Base-by-base conservation (phyloP, 371 early-diverging fungal genomes). In the Polyrhizophydium stewartii region DNA sequence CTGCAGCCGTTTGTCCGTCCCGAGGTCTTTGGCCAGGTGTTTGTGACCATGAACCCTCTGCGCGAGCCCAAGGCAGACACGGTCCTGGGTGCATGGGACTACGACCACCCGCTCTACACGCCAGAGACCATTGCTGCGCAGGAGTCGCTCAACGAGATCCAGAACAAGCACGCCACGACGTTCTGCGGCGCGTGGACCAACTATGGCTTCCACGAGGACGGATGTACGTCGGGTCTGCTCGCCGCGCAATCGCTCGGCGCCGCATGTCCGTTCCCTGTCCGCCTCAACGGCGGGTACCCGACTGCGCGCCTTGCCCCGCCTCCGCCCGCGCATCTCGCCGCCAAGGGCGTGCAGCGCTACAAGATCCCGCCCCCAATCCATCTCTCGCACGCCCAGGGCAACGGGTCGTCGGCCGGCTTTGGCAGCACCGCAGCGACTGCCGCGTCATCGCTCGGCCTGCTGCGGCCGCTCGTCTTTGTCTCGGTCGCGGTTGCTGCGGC, bases 171-270 rank as follows among this genome's bases (percentile, higher is more conserved):
- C 41, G 56, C 64, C 58, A 73, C 67, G 37, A 67, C 63, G 6
- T 76, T 76, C 62, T 66, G 69, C 25, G 87, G 87, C 28, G 87
- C 87, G 16, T 87, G 87, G 87, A 74, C 80, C 2, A 75, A 78
- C 49, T 84, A 85, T 59, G 85, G 85, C 7, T 87, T 87, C 69
- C 87, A 87, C 57, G 85, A 85, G 64, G 86, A 86, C 64, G 87
- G 85, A 0, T 63, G 73, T 35, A 79, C 80, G 6, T 77, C 82
- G 2, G 85, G 85, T 7, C 65, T 84, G 22, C 65, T 71, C 16
- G 77, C 79, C 22, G 85, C 84, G 9, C 27, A 40, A 1, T 70
- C 72, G 22, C 67, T 86, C 13, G 85, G 85, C 30, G 85, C 83
- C 38, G 30, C 45, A 13, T 71, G 74, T 27, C 84, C 86, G 2